Conservation (phyloP, 164 flowering plant species). For the Vitis rupestris region DNA sequence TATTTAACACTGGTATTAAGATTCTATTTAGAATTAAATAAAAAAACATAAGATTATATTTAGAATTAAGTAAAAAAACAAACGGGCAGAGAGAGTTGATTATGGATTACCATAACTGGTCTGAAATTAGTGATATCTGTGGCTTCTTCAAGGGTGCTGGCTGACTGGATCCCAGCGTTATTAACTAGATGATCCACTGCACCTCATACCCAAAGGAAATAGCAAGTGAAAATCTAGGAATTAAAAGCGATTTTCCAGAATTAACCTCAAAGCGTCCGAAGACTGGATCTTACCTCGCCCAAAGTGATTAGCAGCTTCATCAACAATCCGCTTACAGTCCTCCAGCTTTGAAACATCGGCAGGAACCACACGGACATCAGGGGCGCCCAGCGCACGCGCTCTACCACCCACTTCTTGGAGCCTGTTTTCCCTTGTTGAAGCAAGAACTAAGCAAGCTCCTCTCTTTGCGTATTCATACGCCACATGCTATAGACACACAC, state of each 20-base stretch:
- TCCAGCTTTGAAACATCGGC: conserved; percentile 48
- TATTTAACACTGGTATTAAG: no score
- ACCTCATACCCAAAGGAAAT: not conserved
- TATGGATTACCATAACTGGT: conserved; percentile 26
- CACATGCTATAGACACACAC: conserved; percentile 26
- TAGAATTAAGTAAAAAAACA: no score
- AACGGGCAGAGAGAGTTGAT: not conserved
- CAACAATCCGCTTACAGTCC: conserved; percentile 43
- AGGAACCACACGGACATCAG: conserved; percentile 40
- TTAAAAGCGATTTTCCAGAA: no score
- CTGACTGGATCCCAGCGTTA: conserved; percentile 38
- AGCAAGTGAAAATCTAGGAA: no score
- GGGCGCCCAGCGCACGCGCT: conserved; percentile 38
- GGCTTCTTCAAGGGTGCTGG: conserved; percentile 25
- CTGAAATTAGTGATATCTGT: conserved; percentile 17
- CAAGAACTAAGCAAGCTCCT: conserved; percentile 48
- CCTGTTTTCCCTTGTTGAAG: conserved; percentile 34
- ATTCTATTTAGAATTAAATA: no score
- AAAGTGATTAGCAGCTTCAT: conserved; percentile 35
- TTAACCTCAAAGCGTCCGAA: no score
- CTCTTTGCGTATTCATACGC: conserved; percentile 62
- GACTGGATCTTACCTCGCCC: conserved; percentile 34
- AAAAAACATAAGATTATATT: no score
- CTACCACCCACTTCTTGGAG: conserved; percentile 43
- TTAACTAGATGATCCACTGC: conserved; percentile 59